Evolutionary conservation across 2,329 filamentous ascomycete genomes (phyloP), one percentile per base, ranked within the genome.

Genomic region (Xylariaceae sp.): DNA sequence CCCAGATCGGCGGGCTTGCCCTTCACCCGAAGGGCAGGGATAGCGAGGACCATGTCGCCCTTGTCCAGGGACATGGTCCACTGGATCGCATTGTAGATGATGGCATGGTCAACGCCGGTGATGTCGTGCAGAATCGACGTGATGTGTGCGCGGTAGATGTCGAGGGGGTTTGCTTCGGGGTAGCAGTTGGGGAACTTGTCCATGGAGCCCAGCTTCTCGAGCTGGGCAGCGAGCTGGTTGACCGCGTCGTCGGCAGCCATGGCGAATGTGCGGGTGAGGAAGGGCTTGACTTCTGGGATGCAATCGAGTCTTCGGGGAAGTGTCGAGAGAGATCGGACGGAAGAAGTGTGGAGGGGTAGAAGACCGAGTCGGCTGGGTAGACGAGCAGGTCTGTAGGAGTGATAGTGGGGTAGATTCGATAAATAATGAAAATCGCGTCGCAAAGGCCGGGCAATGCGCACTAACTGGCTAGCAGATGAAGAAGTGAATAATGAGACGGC

Each of bases 31-130:
- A 96, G 81, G n/a, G 90, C 88, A 13, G 91, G 89, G 7, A 90
- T 85, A 7, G 90, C 87, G 51, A 96, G 76, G 56, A 89, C 83
- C 67, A 95, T 76, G 74, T 96, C 91, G 52, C 91, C 91, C 78
- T 92, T 91, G 65, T 94, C 90, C 18, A 92, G 79, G 44, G 87
- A 84, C 63, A 84, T 80, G 4, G 90, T 93, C 89, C 89, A 93
- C 76, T 88, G 83, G 48, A 96, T 77, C 44, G 85, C 85, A 30
- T 85, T 84, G 75, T 89, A 92, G 71, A 95, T 87, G 67, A 91
- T 84, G 56, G 81, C 78, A 39, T 80, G 73, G 59, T 90, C 87
- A 34, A 90, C 87, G 18, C 87, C 88, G 2, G 88, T 89, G 61
- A 91, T 82, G 17, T 83, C 77, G 39, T 83, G 77, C 47, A 95